phyloP scores from a whole-genome alignment of 495 filamentous ascomycete species.

The Neurospora sp. region DNA sequence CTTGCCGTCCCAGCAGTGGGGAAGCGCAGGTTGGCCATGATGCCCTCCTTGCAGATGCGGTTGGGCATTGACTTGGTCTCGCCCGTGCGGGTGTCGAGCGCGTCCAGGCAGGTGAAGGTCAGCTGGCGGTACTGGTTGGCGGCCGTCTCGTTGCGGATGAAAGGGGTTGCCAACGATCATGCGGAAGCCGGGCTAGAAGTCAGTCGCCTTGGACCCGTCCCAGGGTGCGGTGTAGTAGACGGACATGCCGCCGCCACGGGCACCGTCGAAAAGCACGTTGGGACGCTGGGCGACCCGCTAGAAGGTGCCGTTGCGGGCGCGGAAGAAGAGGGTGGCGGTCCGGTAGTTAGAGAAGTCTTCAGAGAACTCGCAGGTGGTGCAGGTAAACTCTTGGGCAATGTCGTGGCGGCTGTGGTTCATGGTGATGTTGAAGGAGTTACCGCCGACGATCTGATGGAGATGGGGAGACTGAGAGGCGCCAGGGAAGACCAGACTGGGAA shows the following conservation, averaged over 20 bases:
- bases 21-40: conserved; percentile 32
- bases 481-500: conserved; percentile 15
- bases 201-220: conserved; percentile 29
- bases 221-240: conserved; percentile 34
- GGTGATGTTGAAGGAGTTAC: conserved; percentile 23
- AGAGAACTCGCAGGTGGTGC: conserved; percentile 20
- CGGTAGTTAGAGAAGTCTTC: conserved; percentile 34
- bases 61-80: conserved; percentile 25
- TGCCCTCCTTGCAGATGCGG: conserved; percentile 25
- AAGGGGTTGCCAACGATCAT: conserved; percentile 61
- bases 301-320: conserved; percentile 27
- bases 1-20: conserved; percentile 23
- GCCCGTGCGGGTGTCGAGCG: conserved; percentile 20
- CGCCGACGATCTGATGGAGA: conserved; percentile 20
- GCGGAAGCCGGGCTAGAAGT: conserved; percentile 49
- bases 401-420: conserved; percentile 14
- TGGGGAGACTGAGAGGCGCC: conserved; percentile 14
- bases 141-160: conserved; percentile 14
- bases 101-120: conserved; percentile 31
- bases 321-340: conserved; percentile 31
- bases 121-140: conserved; percentile 27
- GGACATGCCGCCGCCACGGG: conserved; percentile 26
- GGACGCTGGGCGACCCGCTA: conserved; percentile 23
- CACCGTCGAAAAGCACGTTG: conserved; percentile 12
- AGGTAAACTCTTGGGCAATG: conserved; percentile 15